Evolutionary conservation across 2,329 filamentous ascomycete genomes (phyloP).

Genomic region (Arthrobotrys conoides): DNA sequence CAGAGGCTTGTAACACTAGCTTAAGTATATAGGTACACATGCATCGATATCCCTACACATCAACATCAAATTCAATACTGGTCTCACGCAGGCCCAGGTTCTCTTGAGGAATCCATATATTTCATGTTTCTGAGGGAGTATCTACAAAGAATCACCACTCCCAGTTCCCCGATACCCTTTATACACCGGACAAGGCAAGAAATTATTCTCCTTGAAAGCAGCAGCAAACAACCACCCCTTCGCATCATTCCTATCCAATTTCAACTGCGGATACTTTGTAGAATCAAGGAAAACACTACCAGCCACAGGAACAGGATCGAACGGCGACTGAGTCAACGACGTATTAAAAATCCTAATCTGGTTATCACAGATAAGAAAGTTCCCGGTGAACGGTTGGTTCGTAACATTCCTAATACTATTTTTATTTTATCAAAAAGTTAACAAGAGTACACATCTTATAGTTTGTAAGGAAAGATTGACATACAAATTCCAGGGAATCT

Average conservation of each 20-base stretch:
- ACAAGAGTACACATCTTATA: too few species aligned
- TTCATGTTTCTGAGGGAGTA: too few species aligned
- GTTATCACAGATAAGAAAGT: constrained; percentile 68
- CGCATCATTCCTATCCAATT: constrained; percentile 65
- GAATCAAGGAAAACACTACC: constrained; percentile 65
- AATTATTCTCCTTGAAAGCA: constrained; percentile 68
- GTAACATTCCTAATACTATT: constrained; percentile 69
- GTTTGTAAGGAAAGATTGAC: not conserved
- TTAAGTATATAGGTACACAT: too few species aligned
- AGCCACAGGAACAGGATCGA: constrained; percentile 65
- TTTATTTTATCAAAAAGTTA: constrained; percentile 66
- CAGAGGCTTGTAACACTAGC: too few species aligned
- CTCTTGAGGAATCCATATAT: too few species aligned
- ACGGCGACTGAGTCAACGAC: constrained; percentile 66
- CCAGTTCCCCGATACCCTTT: constrained; percentile 59
- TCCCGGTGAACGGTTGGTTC: constrained; percentile 71
- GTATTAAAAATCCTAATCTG: constrained; percentile 70
- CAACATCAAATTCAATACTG: too few species aligned
- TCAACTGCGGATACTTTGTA: constrained; percentile 64
- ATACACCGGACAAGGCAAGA: constrained; percentile 63
- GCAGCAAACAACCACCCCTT: constrained; percentile 66
- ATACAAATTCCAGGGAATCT: constrained; percentile 28
- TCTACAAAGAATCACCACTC: constrained; percentile 13
- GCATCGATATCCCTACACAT: too few species aligned
- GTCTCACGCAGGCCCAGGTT: too few species aligned